A percentile compares a stretch with the other conserved stretches of the same genome.
These are phyloP conservation scores for Moelleriella libera DNA, from an alignment of 2,329 filamentous ascomycete genomes.

Conservation along the genomic window DNA sequence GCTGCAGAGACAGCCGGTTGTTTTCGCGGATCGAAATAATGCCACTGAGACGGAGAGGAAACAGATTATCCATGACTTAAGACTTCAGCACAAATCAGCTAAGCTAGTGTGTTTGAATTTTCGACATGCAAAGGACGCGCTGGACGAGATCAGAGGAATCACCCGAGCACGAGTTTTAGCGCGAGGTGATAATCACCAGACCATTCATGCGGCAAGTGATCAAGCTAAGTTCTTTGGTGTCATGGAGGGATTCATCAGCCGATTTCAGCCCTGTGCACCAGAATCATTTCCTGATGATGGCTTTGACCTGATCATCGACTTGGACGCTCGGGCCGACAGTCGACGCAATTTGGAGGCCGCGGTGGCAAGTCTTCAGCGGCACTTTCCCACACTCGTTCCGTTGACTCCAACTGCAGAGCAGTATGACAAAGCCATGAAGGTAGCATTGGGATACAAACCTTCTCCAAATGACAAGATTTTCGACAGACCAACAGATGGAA, in stretches of 20 bases:
- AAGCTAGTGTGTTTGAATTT: conserved; percentile 80
- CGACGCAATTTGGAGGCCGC: conserved; percentile 74
- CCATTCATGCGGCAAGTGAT: conserved; percentile 74
- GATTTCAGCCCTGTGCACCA: conserved; percentile 67
- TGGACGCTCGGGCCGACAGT: conserved; percentile 66
- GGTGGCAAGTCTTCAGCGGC: conserved; percentile 54
- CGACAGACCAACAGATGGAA: conserved; percentile 16
- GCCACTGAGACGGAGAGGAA: conserved; percentile 76
- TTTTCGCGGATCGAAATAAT: conserved; percentile 90
- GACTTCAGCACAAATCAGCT: conserved; percentile 43
- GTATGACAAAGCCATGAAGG: conserved; percentile 66
- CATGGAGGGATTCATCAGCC: conserved; percentile 84
- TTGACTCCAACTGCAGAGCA: conserved; percentile 57
- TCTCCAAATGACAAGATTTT: conserved; percentile 64
- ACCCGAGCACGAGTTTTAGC: conserved; percentile 68
- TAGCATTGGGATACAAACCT: conserved; percentile 64
- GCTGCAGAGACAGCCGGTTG: conserved; percentile 52
- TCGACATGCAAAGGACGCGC: conserved; percentile 64
- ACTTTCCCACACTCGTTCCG: conserved; percentile 64
- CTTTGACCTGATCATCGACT: conserved; percentile 75
- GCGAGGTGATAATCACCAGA: conserved; percentile 94
- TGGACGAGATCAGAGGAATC: conserved; percentile 58
- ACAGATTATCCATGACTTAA: conserved; percentile 74
- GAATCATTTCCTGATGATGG: conserved; percentile 57
- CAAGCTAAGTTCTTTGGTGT: conserved; percentile 66